phyloP scores from a whole-genome alignment of 768 basidiomycete species.

The Suillus subalutaceus region DNA sequence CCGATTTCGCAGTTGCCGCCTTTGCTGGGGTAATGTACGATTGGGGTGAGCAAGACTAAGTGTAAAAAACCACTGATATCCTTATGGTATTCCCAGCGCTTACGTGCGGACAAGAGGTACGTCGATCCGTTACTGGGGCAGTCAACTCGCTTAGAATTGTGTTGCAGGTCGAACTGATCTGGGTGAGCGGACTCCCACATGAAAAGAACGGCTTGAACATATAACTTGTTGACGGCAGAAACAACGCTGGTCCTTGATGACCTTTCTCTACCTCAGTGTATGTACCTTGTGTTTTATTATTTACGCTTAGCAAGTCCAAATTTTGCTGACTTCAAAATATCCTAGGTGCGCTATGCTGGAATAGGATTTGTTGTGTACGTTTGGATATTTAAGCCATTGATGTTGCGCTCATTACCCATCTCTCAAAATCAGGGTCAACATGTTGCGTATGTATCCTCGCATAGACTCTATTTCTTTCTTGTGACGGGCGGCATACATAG shows the following conservation, averaged over 20 bases:
- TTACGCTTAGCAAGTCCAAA: background rate
- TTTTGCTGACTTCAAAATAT: background rate
- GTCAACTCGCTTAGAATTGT: background rate
- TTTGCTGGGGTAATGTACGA: background rate
- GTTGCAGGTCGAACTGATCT: background rate
- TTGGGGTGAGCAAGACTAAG: background rate
- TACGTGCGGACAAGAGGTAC: background rate
- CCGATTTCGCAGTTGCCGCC: background rate
- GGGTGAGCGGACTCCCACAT: background rate
- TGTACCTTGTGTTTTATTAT: background rate
- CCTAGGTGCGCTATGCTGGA: background rate
- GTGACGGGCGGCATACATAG: too few species aligned
- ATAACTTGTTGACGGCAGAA: background rate
- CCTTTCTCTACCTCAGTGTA: background rate
- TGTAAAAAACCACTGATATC: background rate
- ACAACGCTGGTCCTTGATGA: background rate
- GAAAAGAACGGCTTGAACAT: background rate
- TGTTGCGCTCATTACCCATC: background rate
- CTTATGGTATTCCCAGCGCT: background rate
- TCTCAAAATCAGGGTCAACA: background rate
- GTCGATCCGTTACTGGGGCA: background rate
- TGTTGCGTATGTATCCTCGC: background rate
- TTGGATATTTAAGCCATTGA: background rate
- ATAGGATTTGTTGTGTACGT: background rate
- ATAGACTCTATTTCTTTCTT: too few species aligned